Base-by-base conservation (phyloP, 2,329 filamentous ascomycete genomes). In the Botrytis tulipae region DNA sequence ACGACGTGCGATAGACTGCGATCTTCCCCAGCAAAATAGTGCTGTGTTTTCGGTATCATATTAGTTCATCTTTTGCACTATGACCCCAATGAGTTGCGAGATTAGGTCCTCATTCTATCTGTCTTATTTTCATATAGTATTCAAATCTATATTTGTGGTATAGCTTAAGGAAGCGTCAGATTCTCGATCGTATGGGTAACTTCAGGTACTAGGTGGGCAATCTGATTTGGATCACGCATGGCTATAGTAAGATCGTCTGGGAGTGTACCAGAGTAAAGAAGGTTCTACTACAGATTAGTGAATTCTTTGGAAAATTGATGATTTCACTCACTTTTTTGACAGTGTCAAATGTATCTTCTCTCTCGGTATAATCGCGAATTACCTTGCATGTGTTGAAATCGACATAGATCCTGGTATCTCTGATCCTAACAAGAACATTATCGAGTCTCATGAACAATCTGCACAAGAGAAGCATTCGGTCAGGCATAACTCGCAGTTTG, bases 401-500 rank as follows among this genome's bases (percentile, higher is more conserved):
- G 73, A 98, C 89, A 82, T 97, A 99, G 48, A 99, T 86, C 75
- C 96, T 87, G 1, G 95, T 98, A 81, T 99, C 96, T 72, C 95
- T 87, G 73, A 99, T 89, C 73, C 96, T 87, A 74, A 98, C 88
- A 61, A 99, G 80, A 63, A 99, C 96, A 79, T 94, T 92, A 80
- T 99, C 96, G 57, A 99, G 86, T 74, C 96, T 88, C 91, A 99
- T 93, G 83, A 97, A 99, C 81, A 98, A 91, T 37, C 96, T 88
- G 77, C 89, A 90, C 5, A 99, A 88, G 75, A 99, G 86, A 72
- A 99, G 87, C 83, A 99, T 90, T 72, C 96, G 87, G 79, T 91
- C 89, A 72, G 95, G 93, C 91, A 98, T 98, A 73, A 98, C 95
- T 74, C 96, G 88, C 69, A 98, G 85, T 85, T 99, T 99, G 83